Evolutionary conservation across 2,329 filamentous ascomycete genomes (phyloP), one percentile per base, ranked within the genome.

Genomic region (Coniochaeta prunicola): DNA sequence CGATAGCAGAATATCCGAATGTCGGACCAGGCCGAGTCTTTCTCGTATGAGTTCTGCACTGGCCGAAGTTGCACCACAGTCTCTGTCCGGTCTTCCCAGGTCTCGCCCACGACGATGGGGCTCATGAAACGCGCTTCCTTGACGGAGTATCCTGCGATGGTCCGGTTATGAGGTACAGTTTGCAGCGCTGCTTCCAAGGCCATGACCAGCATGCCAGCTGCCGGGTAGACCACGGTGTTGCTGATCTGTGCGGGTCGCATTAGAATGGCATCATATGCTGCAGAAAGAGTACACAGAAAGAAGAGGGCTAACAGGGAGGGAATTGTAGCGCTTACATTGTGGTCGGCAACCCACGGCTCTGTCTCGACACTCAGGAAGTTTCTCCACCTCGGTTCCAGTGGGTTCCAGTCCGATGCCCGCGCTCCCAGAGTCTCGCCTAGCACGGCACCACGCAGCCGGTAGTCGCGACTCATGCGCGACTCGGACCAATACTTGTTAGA

Each of bases 331-430:
- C 48, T 53, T n/a, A 55, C 70, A 56, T 74, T 66, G 57, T 82
- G 78, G 58, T 81, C 76, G 0, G 67, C 65, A 5, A 81, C 62
- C 80, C 80, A 82, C 0, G 76, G 75, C 1, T 69, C 67, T 4
- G 75, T 71, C 10, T 73, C 67, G 0, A 75, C 57, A 0, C 71
- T 69, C 10, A 80, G 67, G 19, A 77, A 67, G 54, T 78, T 77
- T 17, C 78, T 70, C 80, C 80, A 82, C 9, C 64, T 59, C 2
- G 70, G 70, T 2, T 67, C 63, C 10, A 68, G 56, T 1, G 69
- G 66, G 36, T 68, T 67, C 62, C 64, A 67, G 24, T 70, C 68
- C 3, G 61, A 33, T 10, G 62, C 57, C 5, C 57, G 64, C 8
- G 56, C 61, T 3, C 70, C 71, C 2, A 75, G 65, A 3, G 68